Conservation (phyloP, 2,329 filamentous ascomycete genomes). For the Aureobasidium vineae region DNA sequence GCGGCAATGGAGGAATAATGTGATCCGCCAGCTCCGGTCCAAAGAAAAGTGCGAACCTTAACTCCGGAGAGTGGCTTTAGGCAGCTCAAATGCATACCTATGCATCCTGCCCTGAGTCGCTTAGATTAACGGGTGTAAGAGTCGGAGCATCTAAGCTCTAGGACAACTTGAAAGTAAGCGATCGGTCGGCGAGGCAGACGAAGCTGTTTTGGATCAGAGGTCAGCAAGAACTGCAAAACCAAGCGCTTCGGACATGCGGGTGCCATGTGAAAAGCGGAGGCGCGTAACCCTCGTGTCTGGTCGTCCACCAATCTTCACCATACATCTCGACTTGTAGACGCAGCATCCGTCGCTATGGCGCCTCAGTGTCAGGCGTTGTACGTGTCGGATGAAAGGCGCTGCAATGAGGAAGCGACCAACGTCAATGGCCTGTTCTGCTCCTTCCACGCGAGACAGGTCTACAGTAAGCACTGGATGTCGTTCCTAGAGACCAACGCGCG, state of each 20-base stretch:
- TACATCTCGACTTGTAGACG: background rate
- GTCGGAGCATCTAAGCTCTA: background rate
- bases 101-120: background rate
- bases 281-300: background rate
- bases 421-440: slow-evolving; percentile 45
- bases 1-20: background rate
- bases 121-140: background rate
- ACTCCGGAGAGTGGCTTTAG: background rate
- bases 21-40: background rate
- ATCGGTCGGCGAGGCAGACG: background rate
- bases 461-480: slow-evolving; percentile 28
- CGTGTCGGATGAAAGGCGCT: slow-evolving; percentile 41
- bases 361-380: slow-evolving; percentile 35
- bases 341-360: background rate
- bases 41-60: background rate
- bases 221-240: slow-evolving; percentile 4
- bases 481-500: background rate
- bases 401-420: slow-evolving; percentile 42
- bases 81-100: background rate
- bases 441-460: slow-evolving; percentile 46
- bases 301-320: background rate
- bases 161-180: background rate
- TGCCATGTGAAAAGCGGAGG: slow-evolving; percentile 20
- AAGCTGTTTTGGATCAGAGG: background rate
- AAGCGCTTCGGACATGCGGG: background rate